Base-by-base conservation (phyloP, 2,329 filamentous ascomycete species). In the Coleophoma crateriformis region DNA sequence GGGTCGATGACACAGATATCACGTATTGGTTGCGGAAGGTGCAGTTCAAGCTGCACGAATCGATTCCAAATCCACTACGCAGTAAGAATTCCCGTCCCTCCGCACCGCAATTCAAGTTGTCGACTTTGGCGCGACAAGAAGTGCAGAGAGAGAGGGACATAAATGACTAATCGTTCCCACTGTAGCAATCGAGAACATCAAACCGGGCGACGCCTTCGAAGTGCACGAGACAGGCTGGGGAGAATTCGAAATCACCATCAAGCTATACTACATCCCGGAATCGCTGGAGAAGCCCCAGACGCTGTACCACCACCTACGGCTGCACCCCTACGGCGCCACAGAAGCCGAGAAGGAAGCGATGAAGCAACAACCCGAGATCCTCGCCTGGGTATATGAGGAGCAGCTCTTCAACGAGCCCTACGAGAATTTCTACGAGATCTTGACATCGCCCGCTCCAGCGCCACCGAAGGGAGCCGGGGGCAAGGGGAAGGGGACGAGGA, bases 351-450 rank as follows among this genome's bases (percentile, higher is more conserved):
- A 81, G 58, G 55, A 72, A 73, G 53, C 79, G 76, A 79, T 68
- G 76, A 52, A 68, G 64, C 47, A 81, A 72, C 68, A 79, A 71
- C 71, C 81, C 57, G 77, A 85, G 61, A 84, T 97, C 41, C 74
- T 85, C 33, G 82, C 84, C 46, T 92, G 94, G 78, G 85, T 83
- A 51, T 90, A 96, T 64, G 94, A 99, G 68, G 90, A 96, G 64
- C 87, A 97, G 57, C 80, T 97, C 45, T 99, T 99, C 77, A 97
- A 96, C 71, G 94, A 99, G 68, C 94, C 94, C 0, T 94, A 90
- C 60, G 89, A 96, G 68, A 82, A 87, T 42, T 92, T 99, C 64
- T 96, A 89, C 70, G 89, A 95, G 54, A 76, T 89, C 27, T 75
- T 99, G 53, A 97, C 90, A 2, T 81, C 84, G 22, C 81, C 79